These are phyloP conservation scores for Peterozyma toletana DNA, from an alignment of 805 yeast genomes.

Conservation along the genomic window DNA sequence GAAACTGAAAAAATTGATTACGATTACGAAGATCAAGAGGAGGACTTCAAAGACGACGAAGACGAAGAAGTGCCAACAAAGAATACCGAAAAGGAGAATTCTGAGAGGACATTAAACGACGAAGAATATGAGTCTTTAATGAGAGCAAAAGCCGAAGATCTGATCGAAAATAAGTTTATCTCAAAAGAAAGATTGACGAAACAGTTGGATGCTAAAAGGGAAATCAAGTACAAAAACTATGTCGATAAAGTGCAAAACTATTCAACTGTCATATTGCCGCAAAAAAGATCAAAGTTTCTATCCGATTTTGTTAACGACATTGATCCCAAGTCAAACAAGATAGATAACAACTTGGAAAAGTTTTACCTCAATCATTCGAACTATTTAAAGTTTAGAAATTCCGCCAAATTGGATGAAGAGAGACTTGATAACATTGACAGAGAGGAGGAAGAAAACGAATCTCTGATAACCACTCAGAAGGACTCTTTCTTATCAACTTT, in stretches of 20 bases:
- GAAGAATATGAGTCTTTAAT: constrained; percentile 13
- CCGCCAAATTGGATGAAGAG: constrained; percentile 33
- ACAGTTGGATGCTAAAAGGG: constrained; percentile 19
- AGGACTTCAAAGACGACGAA: constrained; percentile 18
- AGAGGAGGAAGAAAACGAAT: constrained; percentile 24
- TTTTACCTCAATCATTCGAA: constrained; percentile 36
- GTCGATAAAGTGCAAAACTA: constrained; percentile 20
- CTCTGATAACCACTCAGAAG: constrained; percentile 8
- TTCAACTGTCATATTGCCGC: constrained; percentile 14
- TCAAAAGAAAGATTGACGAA: constrained; percentile 12
- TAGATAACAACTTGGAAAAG: constrained; percentile 19
- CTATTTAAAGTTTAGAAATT: constrained; percentile 32
- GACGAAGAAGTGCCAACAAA: constrained; percentile 17
- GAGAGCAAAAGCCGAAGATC: constrained; percentile 14
- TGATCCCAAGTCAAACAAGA: constrained; percentile 18
- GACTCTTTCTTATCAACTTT: constrained; percentile 13
- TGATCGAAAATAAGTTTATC: constrained; percentile 11
- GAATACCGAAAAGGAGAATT: constrained; percentile 7
- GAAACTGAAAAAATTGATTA: constrained; percentile 15
- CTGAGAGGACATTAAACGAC: constrained; percentile 12
- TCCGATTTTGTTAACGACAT: constrained; percentile 20
- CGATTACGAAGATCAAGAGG: constrained; percentile 16
- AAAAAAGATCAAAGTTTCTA: constrained; percentile 17
- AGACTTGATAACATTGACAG: constrained; percentile 31
- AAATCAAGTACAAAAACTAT: constrained; percentile 27